Evolutionary conservation across 2,329 filamentous ascomycete species (phyloP).

Genomic region (Grosmannia penicillata): DNA sequence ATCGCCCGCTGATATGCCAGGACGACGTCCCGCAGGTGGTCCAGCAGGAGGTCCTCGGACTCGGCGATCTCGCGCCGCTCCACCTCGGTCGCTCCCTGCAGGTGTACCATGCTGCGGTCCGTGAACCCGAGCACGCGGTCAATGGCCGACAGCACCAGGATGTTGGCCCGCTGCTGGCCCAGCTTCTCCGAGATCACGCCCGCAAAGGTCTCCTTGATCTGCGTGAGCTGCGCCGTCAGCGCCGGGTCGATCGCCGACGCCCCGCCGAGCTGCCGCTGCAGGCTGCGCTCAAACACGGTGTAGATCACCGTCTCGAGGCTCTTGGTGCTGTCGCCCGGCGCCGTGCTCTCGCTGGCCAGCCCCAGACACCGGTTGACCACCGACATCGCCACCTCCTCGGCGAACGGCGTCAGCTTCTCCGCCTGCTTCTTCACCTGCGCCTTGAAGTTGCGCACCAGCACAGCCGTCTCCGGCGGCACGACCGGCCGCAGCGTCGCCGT

Average conservation of each 20-base stretch:
- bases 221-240: conserved; percentile 25
- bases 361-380: conserved; percentile 36
- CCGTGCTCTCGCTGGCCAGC: conserved; percentile 24
- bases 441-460: conserved; percentile 29
- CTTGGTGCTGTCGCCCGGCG: conserved; percentile 15
- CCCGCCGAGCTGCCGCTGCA: neutral
- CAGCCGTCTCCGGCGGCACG: conserved; percentile 17
- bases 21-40: conserved; percentile 13
- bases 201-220: conserved; percentile 30
- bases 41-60: conserved; percentile 18
- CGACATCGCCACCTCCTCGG: conserved; percentile 34
- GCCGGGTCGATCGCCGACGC: conserved; percentile 18
- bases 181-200: conserved; percentile 24
- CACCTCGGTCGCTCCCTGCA: conserved; percentile 11
- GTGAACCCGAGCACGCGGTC: conserved; percentile 34
- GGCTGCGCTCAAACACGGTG: conserved; percentile 21
- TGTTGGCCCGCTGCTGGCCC: conserved; percentile 27
- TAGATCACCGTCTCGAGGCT: conserved; percentile 32
- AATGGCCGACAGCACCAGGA: conserved; percentile 33
- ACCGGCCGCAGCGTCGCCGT: neutral
- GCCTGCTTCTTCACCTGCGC: conserved; percentile 31
- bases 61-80: conserved; percentile 16
- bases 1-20: conserved; percentile 10
- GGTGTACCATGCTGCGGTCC: conserved; percentile 22
- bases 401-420: conserved; percentile 20